Evolutionary conservation across 768 basidiomycete genomes (phyloP), one percentile per base, ranked within the genome.

Genomic region (Boletus pseudopeckii): DNA sequence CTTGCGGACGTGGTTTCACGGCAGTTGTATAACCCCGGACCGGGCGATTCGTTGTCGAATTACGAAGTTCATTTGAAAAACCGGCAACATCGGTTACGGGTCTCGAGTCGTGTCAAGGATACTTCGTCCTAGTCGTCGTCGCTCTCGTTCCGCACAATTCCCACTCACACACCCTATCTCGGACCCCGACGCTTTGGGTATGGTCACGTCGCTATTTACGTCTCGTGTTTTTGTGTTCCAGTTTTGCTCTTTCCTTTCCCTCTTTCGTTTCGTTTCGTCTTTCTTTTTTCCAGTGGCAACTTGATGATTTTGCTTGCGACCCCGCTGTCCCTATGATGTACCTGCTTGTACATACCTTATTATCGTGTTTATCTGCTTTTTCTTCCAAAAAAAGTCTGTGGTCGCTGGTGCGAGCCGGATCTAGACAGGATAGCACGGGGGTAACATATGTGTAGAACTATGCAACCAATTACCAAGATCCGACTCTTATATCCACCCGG

Each of bases 41-140:
- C 91, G 11, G 87, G 80, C 8, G 87, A 95, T 71, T 90, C 90
- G 11, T 71, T 98, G 45, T 77, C 80, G 24, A 97, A 98, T 68
- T 98, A 93, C 61, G 90, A 93, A 66, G 88, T 97, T 11, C 96
- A 99, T 74, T 74, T 99, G 50, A 87, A 84, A 75, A 92, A 93
- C 63, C 81, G 89, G 46, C 80, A 82, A 65, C 91, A 93, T 71
- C 83, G 90, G 37, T 77, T 80, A 57, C 81, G 84, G 48, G 90
- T 92, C 32, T 83, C 81, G 61, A 79, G 80, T 22, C 85, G 90
- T 39, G 15, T 65, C 48, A 61, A 56, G 45, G 18, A 22, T 36
- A 8, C 34, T 26, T 50, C 66, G 52, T 59, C 64, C 50, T 69
- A 67, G 60, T 42, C 56, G 11, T 47, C 41, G 17, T 42, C 24